A percentile compares a stretch with the other conserved stretches of the same genome.
Evolutionary conservation across 257 asterid species (phyloP).

Genomic region (Marsdenia floribunda): DNA sequence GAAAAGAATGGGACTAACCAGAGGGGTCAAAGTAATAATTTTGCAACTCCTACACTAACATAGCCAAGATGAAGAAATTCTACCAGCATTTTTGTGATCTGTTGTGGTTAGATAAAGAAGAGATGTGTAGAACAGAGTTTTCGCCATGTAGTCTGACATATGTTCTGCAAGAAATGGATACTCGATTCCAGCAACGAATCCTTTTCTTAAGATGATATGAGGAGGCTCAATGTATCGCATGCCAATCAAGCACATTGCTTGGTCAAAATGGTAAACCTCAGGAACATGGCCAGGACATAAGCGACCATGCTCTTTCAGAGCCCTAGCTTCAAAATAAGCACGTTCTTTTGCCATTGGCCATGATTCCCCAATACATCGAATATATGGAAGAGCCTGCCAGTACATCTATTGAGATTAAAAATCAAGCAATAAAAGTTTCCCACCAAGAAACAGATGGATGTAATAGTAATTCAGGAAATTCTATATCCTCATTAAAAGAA

Average conservation of each 20-base stretch:
- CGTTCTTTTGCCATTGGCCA: conserved; percentile 99
- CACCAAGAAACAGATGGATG: not conserved
- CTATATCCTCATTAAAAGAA: not conserved
- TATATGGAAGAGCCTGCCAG: conserved; percentile 83
- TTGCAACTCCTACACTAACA: not conserved
- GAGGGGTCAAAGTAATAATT: not conserved
- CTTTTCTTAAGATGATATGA: conserved; percentile 86
- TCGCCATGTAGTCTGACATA: conserved; percentile 78
- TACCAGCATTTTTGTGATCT: conserved; percentile 85
- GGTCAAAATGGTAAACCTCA: conserved; percentile 90
- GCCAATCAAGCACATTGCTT: conserved; percentile 80
- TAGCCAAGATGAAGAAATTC: conserved; percentile 6
- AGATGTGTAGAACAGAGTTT: conserved; percentile 80
- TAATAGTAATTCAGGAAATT: not conserved
- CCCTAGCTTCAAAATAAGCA: conserved; percentile 72
- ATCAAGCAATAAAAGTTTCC: not conserved
- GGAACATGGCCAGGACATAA: conserved; percentile 82
- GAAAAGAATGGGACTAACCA: not conserved
- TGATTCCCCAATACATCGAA: conserved; percentile 92
- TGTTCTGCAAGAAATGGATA: conserved; percentile 88
- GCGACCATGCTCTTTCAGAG: conserved; percentile 64
- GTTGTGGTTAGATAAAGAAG: conserved; percentile 81
- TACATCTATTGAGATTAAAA: conserved; percentile 15
- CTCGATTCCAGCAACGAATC: conserved; percentile 76
- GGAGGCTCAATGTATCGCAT: conserved; percentile 96